Evolutionary conservation across 1,284 basidiomycete species (phyloP), one percentile per base, ranked within the genome.

Genomic region (Ustilago bromivora): DNA sequence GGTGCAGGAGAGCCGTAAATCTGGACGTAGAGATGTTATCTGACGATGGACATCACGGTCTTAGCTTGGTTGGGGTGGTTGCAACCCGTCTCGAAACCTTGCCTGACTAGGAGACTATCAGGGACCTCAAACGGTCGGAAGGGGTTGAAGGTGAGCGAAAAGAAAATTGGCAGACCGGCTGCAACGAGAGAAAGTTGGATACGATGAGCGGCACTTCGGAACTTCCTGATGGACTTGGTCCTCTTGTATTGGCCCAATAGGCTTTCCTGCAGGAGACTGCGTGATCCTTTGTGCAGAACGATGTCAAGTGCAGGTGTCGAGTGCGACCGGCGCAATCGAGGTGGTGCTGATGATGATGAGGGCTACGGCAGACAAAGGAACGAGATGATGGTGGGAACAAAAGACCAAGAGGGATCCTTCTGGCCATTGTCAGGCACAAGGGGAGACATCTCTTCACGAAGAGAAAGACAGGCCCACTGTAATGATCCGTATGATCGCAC

Each of bases 241-340:
- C 23, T 28, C 23, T 28, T 28, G 23, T 28, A 28, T 28, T 28
- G 23, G 23, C 23, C 23, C 23, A 28, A 28, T 28, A 28, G 23
- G 23, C 23, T 28, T 28, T 28, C 23, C 23, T 28, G 23, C 23
- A 23, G 23, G 23, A 28, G 23, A 28, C 23, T 28, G 23, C 23
- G 7, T 43, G 40, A 43, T 43, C 10, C 19, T 10, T 8, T 49
- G 19, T 13, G 47, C n/a, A 49, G 8, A 49, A 23, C 7, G 47
- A 5, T 10, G 13, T 7, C n/a, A 19, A 17, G 11, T 49, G 47
- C n/a, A 23, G n/a, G n/a, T 10, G 23, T 36, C 32, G 40, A 40
- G 15, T 53, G 66, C 66, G 66, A 56, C 61, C 61, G 47, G 66
- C 66, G 66, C 66, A 9, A 34, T 47, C 35, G 11, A 46, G 35